Base-by-base conservation (phyloP, 2,329 filamentous ascomycete species). In the Neocucurbitaria cava region DNA sequence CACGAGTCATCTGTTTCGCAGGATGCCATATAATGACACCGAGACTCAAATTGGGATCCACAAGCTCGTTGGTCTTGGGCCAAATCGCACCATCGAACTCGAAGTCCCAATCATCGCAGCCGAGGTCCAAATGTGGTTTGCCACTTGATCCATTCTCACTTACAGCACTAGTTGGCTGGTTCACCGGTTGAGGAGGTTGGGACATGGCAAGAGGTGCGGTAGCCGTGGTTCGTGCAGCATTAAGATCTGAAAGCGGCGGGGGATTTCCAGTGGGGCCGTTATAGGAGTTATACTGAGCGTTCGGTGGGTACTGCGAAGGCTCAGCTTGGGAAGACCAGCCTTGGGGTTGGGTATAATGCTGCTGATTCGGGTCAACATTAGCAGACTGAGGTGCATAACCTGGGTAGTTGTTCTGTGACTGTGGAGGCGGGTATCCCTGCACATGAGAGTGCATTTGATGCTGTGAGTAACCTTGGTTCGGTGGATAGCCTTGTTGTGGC, bases 1-100 rank as follows among this genome's bases (percentile, higher is more conserved):
- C 75, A 35, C 75, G 73, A 18, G 73, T 77, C 15, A 76, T 74
- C 33, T 79, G 76, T 42, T 78, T 70, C 1, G 79, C 77, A 8
- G 79, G 74, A 40, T 77, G 76, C 78, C 77, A 81, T n/a, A 69
- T 69, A 17, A 81, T 80, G 11, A 77, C 68, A 20, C 79, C 79
- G 17, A 82, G 65, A 59, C 79, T 81, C 11, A 81, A 64, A 23
- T 73, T 68, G 4, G 75, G 72, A 49, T 80, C 72, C 31, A 81
- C 75, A 11, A 77, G 74, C 35, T 81, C 77, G 18, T 78, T 78
- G 50, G 76, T 74, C 54, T 78, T 76, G 7, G 76, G 74, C 71
- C 74, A 81, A 47, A 78, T 78, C 11, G 78, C 75, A 31, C 73
- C 77, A 36, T 79, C 78, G 35, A 77, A 81, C 24, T 76, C 77